A percentile compares a stretch with the other conserved stretches of the same genome.
Evolutionary conservation across 1,139 yeast genomes (phyloP).

Genomic region (Geotrichum histeridarum): DNA sequence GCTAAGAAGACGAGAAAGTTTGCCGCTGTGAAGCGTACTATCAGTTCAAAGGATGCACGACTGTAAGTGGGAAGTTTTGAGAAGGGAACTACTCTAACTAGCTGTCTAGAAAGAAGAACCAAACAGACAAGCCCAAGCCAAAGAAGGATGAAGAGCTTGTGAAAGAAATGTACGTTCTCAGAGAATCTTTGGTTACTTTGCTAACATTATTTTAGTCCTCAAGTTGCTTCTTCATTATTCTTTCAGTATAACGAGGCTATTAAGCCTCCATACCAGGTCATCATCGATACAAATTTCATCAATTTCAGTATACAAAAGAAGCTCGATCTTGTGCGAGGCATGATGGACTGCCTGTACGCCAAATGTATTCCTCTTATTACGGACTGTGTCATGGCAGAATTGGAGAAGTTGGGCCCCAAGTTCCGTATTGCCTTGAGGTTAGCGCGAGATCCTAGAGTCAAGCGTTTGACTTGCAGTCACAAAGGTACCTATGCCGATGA

Average conservation of each 20-base stretch:
- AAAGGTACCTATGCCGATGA: slow-evolving; percentile 98
- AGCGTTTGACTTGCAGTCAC: slow-evolving; percentile 82
- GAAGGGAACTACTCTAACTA: not conserved
- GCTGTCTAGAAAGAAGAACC: slow-evolving; percentile 38
- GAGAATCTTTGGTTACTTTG: not conserved
- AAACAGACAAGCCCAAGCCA: slow-evolving; percentile 34
- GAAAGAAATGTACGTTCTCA: slow-evolving; percentile 47
- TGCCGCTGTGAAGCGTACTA: slow-evolving; percentile 80
- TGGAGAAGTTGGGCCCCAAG: slow-evolving; percentile 91
- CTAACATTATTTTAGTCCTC: slow-evolving; percentile 49
- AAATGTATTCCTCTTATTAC: slow-evolving; percentile 93
- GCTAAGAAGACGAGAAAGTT: slow-evolving; percentile 96
- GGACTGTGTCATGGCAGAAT: slow-evolving; percentile 96
- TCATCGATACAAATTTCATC: slow-evolving; percentile 93
- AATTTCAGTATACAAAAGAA: slow-evolving; percentile 94
- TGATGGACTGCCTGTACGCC: slow-evolving; percentile 93
- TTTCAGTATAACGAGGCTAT: slow-evolving; percentile 92
- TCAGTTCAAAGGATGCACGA: slow-evolving; percentile 68
- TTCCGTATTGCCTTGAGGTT: slow-evolving; percentile 86
- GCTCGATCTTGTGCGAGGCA: slow-evolving; percentile 84
- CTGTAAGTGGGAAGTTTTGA: slow-evolving; percentile 36
- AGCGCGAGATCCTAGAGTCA: slow-evolving; percentile 90
- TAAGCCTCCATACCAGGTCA: slow-evolving; percentile 93
- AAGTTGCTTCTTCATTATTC: slow-evolving; percentile 89
- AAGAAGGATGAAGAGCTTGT: slow-evolving; percentile 75